These are phyloP conservation scores for Globisporangium yorkense DNA, from an alignment of 352 stramenopile species.

Conservation along the genomic window DNA sequence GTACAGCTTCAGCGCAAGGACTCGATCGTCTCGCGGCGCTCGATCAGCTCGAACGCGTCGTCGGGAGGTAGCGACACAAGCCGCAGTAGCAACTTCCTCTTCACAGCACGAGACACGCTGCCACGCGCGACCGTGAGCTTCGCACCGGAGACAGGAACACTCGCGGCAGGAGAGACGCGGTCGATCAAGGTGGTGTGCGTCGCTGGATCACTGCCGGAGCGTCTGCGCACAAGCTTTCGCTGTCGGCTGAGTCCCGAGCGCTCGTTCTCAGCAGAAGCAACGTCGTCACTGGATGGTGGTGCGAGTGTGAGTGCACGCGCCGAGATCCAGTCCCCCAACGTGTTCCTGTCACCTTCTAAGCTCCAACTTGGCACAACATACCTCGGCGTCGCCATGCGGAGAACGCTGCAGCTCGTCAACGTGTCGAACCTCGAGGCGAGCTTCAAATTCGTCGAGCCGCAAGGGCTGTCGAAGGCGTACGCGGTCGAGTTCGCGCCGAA, in stretches of 20 bases:
- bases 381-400: constrained; percentile 41
- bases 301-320: constrained; percentile 45
- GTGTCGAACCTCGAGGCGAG: constrained; percentile 69
- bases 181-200: constrained; percentile 39
- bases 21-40: constrained; percentile 44
- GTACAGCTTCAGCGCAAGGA: constrained; percentile 32
- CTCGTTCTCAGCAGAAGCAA: constrained; percentile 11
- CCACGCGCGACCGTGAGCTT: constrained; percentile 48
- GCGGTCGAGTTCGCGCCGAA: constrained; percentile 37
- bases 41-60: constrained; percentile 16
- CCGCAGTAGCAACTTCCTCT: constrained; percentile 23
- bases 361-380: constrained; percentile 61
- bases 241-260: constrained; percentile 31
- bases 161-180: constrained; percentile 33
- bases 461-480: constrained; percentile 44
- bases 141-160: constrained; percentile 29
- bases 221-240: constrained; percentile 45
- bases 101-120: constrained; percentile 34
- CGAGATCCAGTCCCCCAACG: constrained; percentile 73
- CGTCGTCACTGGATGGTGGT: background rate
- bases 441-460: constrained; percentile 73
- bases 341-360: constrained; percentile 51
- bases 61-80: constrained; percentile 34
- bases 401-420: constrained; percentile 59
- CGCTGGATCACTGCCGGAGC: constrained; percentile 50